These are phyloP conservation scores for Galerina marginata DNA, from an alignment of 768 basidiomycete species.

Conservation along the genomic window DNA sequence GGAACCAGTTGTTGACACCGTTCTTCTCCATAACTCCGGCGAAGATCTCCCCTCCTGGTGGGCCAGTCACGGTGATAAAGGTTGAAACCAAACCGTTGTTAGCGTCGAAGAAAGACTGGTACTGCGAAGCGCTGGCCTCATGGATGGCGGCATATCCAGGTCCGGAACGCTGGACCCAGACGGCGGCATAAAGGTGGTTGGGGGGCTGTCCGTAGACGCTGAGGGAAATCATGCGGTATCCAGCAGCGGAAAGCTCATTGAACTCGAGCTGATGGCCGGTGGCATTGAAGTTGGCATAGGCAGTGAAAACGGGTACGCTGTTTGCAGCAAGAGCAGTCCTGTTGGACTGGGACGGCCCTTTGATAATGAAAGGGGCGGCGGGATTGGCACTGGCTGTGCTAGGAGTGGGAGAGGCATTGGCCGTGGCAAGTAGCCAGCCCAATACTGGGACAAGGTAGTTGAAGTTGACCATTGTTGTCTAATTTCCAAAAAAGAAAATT, in stretches of 20 bases:
- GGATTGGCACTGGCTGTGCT: no score
- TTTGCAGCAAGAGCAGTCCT: background rate
- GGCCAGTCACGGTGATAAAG: conserved; percentile 3
- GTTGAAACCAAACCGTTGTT: conserved; percentile 5
- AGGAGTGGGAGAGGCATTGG: background rate
- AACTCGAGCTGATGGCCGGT: conserved; percentile 2
- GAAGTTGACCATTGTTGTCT: background rate
- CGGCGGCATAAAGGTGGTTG: conserved; percentile 3
- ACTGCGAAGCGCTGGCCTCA: conserved; percentile 4
- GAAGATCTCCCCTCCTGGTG: background rate
- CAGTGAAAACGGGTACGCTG: background rate
- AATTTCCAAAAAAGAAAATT: no score
- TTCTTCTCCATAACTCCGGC: conserved; percentile 13
- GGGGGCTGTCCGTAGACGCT: conserved; percentile 7
- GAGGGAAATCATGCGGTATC: conserved; percentile 9
- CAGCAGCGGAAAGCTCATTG: background rate
- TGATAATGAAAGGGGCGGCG: background rate
- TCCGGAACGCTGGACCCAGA: conserved; percentile 4
- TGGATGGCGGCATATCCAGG: conserved; percentile 1
- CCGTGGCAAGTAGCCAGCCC: background rate
- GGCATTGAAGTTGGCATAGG: background rate
- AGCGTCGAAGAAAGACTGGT: conserved; percentile 4
- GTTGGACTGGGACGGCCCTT: no score
- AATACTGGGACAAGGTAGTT: background rate
- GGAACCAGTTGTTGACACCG: conserved; percentile 11